Evolutionary conservation across 768 basidiomycete genomes (phyloP).

Genomic region (Filobasidium wieringae): DNA sequence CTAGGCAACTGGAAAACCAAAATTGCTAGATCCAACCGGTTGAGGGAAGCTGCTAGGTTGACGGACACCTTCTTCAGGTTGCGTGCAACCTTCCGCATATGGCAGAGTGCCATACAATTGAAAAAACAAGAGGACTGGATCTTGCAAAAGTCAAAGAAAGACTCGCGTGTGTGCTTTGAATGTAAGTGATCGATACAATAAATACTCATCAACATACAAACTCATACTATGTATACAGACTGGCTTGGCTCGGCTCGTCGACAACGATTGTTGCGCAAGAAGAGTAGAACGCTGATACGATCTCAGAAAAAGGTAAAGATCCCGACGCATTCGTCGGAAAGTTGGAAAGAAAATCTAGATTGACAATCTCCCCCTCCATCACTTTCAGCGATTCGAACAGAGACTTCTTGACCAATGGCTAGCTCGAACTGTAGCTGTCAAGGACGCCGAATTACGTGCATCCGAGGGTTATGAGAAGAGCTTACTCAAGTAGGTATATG

Average conservation of each 20-base stretch:
- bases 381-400: not conserved
- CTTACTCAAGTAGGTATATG: too few species aligned
- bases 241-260: not conserved
- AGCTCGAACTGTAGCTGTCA: not conserved
- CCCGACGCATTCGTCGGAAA: too few species aligned
- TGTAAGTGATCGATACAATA: not conserved
- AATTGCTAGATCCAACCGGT: not conserved
- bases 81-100: not conserved
- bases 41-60: not conserved
- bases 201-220: not conserved
- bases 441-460: not conserved
- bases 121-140: constrained; percentile 3
- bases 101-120: not conserved
- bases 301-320: not conserved
- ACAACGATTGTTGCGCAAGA: not conserved
- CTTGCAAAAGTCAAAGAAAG: constrained; percentile 1
- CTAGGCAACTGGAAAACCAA: not conserved
- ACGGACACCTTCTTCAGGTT: constrained; percentile 7
- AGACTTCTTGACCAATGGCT: not conserved
- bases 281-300: not conserved
- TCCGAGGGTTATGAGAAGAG: too few species aligned
- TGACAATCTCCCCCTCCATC: too few species aligned
- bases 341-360: too few species aligned
- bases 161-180: not conserved
- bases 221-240: not conserved